Evolutionary conservation across 768 basidiomycete species (phyloP).

Genomic region (Amanita pallidorosea): DNA sequence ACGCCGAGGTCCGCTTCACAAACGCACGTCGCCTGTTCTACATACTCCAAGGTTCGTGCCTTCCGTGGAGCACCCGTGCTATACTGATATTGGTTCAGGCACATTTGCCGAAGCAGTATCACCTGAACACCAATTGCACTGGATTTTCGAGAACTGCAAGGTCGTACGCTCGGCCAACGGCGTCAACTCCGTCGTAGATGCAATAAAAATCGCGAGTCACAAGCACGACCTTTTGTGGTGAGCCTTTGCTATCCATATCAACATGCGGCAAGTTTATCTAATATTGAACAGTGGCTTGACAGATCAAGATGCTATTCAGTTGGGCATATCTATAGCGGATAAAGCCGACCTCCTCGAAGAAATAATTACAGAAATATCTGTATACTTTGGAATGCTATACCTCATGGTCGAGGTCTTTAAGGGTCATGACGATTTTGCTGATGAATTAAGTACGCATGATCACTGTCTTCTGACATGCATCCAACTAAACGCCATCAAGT

Average conservation of each 20-base stretch:
- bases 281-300: conserved; percentile 50
- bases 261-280: conserved; percentile 1
- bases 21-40: conserved; percentile 85
- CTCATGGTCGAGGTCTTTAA: conserved; percentile 92
- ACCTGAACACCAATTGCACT: conserved; percentile 90
- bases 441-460: conserved; percentile 77
- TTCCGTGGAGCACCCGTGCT: not conserved
- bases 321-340: conserved; percentile 60
- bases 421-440: conserved; percentile 88
- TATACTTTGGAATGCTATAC: conserved; percentile 93
- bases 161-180: conserved; percentile 79
- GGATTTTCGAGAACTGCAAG: conserved; percentile 92
- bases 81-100: conserved; percentile 31
- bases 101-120: conserved; percentile 87
- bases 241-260: conserved; percentile 6
- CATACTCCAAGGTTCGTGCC: conserved; percentile 71
- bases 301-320: conserved; percentile 62
- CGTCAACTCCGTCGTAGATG: conserved; percentile 70
- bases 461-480: not conserved
- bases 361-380: conserved; percentile 82
- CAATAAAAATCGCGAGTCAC: conserved; percentile 80
- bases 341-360: conserved; percentile 79
- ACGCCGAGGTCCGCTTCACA: conserved; percentile 75
- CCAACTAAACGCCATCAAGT: conserved; percentile 37
- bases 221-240: conserved; percentile 82